These are phyloP conservation scores for Pluteus cervinus DNA, from an alignment of 768 basidiomycete genomes.

Conservation along the genomic window DNA sequence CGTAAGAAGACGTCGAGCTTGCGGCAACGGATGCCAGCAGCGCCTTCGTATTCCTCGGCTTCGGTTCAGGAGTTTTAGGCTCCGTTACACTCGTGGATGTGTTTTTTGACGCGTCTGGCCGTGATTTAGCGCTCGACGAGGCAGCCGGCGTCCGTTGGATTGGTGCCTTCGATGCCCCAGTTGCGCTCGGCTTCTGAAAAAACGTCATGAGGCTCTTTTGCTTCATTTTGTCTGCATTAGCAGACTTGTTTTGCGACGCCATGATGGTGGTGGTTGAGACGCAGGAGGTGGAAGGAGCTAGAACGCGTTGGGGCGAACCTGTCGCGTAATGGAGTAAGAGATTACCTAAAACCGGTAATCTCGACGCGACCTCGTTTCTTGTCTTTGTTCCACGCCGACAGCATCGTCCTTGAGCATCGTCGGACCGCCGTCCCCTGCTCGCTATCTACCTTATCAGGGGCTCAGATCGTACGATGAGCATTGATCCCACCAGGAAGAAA, in stretches of 20 bases:
- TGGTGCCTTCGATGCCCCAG: slow-evolving; percentile 16
- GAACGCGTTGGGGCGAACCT: no score
- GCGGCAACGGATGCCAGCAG: slow-evolving; percentile 34
- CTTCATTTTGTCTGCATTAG: slow-evolving; percentile 42
- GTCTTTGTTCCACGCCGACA: no score
- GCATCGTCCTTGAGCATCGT: no score
- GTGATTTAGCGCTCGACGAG: slow-evolving; percentile 6
- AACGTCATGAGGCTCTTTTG: slow-evolving; percentile 74
- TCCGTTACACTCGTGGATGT: slow-evolving; percentile 24
- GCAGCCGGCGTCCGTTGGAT: no score
- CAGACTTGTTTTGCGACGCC: slow-evolving; percentile 35
- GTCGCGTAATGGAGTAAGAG: no score
- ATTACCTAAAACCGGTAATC: no score
- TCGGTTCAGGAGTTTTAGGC: slow-evolving; percentile 35
- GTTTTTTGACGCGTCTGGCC: slow-evolving; percentile 25
- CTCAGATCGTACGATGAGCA: no score
- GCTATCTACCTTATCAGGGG: no score
- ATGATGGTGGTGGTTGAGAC: no score
- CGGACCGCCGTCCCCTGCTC: no score
- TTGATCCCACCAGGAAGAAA: no score
- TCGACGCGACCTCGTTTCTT: no score
- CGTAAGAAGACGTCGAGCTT: slow-evolving; percentile 39
- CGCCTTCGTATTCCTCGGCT: slow-evolving; percentile 19
- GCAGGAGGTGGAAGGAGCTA: neutral
- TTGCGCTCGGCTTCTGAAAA: slow-evolving; percentile 38